phyloP scores from a whole-genome alignment of 352 stramenopile species.

The Phytophthora parvispora region DNA sequence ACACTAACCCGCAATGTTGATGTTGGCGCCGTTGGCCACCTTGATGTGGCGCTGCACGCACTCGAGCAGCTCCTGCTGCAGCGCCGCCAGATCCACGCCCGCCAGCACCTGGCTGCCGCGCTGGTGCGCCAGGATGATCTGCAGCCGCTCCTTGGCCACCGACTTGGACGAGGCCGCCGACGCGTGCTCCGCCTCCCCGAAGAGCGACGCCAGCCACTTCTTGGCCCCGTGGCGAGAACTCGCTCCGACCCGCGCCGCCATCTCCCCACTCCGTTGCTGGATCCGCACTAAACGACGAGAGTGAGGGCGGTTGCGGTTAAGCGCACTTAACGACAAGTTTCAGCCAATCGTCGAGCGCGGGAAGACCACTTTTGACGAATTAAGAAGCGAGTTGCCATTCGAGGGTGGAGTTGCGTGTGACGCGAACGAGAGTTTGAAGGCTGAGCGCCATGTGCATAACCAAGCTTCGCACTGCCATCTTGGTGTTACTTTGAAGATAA shows the following conservation, averaged over 20 bases:
- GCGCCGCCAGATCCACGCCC: conserved; percentile 79
- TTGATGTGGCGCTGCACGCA: conserved; percentile 91
- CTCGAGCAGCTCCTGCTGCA: conserved; percentile 87
- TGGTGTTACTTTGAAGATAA: too few species aligned
- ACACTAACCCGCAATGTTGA: conserved; percentile 86
- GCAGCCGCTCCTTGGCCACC: conserved; percentile 88
- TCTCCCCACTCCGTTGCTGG: conserved; percentile 14
- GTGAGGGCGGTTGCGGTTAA: conserved; percentile 3
- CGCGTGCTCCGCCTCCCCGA: conserved; percentile 58
- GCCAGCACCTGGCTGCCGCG: conserved; percentile 86
- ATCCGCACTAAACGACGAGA: conserved; percentile 15
- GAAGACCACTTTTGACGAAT: too few species aligned
- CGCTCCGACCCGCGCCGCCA: conserved; percentile 59
- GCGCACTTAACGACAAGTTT: background rate
- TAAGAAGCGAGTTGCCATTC: background rate
- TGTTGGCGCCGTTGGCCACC: conserved; percentile 87
- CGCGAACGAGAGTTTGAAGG: conserved; percentile 27
- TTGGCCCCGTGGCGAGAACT: conserved; percentile 67
- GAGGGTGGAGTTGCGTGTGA: background rate
- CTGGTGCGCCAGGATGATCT: conserved; percentile 93
- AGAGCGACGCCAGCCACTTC: conserved; percentile 86
- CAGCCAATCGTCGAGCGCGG: background rate
- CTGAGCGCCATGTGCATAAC: too few species aligned
- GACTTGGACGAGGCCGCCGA: conserved; percentile 72
- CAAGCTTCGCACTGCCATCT: too few species aligned